phyloP scores from a whole-genome alignment of 495 filamentous ascomycete species.

The Aspergillus diversus region DNA sequence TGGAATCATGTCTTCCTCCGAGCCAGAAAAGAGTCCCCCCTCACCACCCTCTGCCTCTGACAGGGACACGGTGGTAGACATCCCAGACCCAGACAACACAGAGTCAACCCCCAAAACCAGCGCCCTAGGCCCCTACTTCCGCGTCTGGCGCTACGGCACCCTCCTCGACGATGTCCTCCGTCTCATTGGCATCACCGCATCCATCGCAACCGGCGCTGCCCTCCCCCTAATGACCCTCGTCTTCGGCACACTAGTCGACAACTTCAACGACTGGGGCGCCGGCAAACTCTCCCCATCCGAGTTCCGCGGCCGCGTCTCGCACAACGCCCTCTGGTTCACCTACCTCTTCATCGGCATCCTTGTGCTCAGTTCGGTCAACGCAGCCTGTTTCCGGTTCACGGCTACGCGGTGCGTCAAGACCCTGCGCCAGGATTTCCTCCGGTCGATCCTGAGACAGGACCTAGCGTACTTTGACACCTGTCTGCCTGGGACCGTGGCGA shows the following conservation, averaged over 20 bases:
- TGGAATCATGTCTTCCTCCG: not conserved
- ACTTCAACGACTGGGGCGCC: slow-evolving; percentile 35
- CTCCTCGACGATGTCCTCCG: slow-evolving; percentile 17
- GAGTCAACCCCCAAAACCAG: not conserved
- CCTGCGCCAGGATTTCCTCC: not conserved
- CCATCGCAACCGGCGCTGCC: slow-evolving; percentile 53
- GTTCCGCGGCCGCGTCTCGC: slow-evolving; percentile 29
- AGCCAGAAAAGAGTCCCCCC: not conserved
- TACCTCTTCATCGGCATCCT: slow-evolving; percentile 40
- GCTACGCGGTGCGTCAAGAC: not conserved
- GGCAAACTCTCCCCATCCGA: slow-evolving; percentile 25
- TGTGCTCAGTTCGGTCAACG: not conserved
- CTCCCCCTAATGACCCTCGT: slow-evolving; percentile 47
- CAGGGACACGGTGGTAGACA: not conserved
- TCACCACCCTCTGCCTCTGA: not conserved
- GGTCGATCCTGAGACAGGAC: not conserved
- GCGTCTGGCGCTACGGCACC: slow-evolving; percentile 21
- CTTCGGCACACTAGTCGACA: slow-evolving; percentile 38
- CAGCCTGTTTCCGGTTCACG: not conserved
- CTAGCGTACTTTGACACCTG: not conserved
- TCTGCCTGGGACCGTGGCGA: not conserved
- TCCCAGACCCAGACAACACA: not conserved
- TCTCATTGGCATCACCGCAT: slow-evolving; percentile 40
- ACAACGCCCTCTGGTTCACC: slow-evolving; percentile 35
- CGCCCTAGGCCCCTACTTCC: not conserved